phyloP scores from a whole-genome alignment of 2,329 filamentous ascomycete species.

The Aspergillus glaucus region DNA sequence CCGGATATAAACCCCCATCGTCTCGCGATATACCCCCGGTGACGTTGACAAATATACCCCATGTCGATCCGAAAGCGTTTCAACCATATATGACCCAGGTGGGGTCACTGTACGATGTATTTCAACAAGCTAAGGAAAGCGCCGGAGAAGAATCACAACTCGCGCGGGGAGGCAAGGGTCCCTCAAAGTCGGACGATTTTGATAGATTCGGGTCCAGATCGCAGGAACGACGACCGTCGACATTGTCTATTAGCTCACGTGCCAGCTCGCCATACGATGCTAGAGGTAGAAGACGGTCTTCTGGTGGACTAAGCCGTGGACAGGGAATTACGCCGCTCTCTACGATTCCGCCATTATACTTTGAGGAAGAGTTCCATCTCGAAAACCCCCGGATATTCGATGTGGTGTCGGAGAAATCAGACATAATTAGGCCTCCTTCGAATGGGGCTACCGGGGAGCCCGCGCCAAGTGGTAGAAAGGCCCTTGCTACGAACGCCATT shows the following conservation, averaged over 20 bases:
- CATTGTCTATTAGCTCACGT: slow-evolving; percentile 39
- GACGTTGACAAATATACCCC: slow-evolving; percentile 77
- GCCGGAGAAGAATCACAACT: slow-evolving; percentile 56
- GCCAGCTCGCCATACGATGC: slow-evolving; percentile 43
- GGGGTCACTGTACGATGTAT: slow-evolving; percentile 78
- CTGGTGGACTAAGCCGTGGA: slow-evolving; percentile 49
- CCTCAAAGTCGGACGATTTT: slow-evolving; percentile 43
- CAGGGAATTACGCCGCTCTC: slow-evolving; percentile 79
- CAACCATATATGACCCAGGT: slow-evolving; percentile 79
- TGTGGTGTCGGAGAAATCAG: slow-evolving; percentile 89
- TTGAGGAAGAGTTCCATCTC: slow-evolving; percentile 88
- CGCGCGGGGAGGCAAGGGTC: slow-evolving; percentile 39
- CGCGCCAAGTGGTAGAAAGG: slow-evolving; percentile 59
- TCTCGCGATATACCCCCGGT: slow-evolving; percentile 89
- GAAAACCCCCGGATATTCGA: slow-evolving; percentile 97
- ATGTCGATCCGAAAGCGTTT: slow-evolving; percentile 74
- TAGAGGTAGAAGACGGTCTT: slow-evolving; percentile 46
- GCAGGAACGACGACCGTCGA: slow-evolving; percentile 36
- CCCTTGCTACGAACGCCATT: slow-evolving; percentile 91
- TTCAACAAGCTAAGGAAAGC: slow-evolving; percentile 74
- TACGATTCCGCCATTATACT: slow-evolving; percentile 88
- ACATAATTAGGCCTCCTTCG: slow-evolving; percentile 71
- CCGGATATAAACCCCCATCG: slow-evolving; percentile 74
- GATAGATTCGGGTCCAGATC: slow-evolving; percentile 43
- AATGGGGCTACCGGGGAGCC: slow-evolving; percentile 57